These are phyloP conservation scores for Ambrosiella cleistominuta DNA, from an alignment of 2,329 filamentous ascomycete species.

Conservation along the genomic window DNA sequence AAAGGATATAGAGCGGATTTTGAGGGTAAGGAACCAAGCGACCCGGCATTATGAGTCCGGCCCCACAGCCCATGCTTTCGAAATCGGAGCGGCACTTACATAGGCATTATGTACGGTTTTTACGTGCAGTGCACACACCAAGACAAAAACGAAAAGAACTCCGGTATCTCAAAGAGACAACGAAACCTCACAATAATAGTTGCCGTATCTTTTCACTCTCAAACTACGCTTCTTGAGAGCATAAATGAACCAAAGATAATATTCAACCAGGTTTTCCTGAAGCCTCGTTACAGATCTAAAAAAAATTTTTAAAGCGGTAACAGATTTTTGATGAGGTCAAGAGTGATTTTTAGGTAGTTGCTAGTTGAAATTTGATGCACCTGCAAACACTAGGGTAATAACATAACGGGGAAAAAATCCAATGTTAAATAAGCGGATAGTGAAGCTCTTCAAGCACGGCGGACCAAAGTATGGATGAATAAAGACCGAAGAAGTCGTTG, in stretches of 20 bases:
- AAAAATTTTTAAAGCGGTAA: no score
- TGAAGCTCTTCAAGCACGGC: background rate
- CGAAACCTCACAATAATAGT: background rate
- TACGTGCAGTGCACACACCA: background rate
- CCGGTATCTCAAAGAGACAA: background rate
- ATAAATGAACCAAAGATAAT: no score
- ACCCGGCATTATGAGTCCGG: background rate
- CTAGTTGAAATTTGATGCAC: no score
- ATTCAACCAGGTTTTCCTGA: no score
- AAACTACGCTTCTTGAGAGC: no score
- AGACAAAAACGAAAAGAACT: background rate
- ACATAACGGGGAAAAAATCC: background rate
- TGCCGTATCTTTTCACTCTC: background rate
- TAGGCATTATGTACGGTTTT: slow-evolving; percentile 7
- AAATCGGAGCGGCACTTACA: slow-evolving; percentile 7
- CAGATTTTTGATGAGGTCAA: no score
- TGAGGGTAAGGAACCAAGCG: no score
- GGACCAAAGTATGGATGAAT: background rate
- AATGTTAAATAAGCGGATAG: background rate
- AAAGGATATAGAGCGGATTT: no score
- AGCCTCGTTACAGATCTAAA: no score
- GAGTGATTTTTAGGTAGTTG: no score
- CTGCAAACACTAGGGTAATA: no score
- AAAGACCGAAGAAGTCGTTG: background rate
- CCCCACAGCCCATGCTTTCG: background rate